A percentile compares a stretch with the other conserved stretches of the same genome.
These are phyloP conservation scores for Boletus rubescentipes DNA, from an alignment of 768 basidiomycete genomes.

Conservation along the genomic window DNA sequence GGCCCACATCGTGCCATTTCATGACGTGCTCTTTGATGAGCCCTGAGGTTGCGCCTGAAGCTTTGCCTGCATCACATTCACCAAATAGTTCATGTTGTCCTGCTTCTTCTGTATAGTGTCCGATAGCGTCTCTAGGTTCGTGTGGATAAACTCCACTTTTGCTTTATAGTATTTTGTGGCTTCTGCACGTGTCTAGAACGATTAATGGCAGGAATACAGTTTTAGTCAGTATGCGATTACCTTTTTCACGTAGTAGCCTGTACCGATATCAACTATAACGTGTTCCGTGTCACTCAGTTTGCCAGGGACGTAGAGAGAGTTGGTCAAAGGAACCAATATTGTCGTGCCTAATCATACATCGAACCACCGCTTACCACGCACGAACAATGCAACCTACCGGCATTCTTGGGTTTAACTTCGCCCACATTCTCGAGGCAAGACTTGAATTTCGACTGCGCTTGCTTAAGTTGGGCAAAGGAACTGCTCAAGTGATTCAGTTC, in stretches of 20 bases:
- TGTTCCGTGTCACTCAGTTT: constrained; percentile 79
- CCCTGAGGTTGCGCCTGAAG: constrained; percentile 32
- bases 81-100: constrained; percentile 78
- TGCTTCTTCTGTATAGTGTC: constrained; percentile 89
- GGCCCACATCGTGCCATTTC: not conserved
- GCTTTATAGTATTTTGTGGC: constrained; percentile 77
- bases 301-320: constrained; percentile 94
- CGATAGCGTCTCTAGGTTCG: constrained; percentile 84
- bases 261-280: constrained; percentile 94
- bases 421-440: constrained; percentile 78
- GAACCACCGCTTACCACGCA: not conserved
- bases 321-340: constrained; percentile 89
- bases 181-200: constrained; percentile 70
- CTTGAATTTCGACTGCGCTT: constrained; percentile 91
- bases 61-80: constrained; percentile 71
- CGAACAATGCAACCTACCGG: constrained; percentile 37
- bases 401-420: constrained; percentile 71
- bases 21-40: constrained; percentile 19
- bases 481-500: constrained; percentile 90
- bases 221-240: constrained; percentile 38
- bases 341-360: constrained; percentile 61
- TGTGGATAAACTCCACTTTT: constrained; percentile 80
- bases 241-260: constrained; percentile 96
- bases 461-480: constrained; percentile 90
- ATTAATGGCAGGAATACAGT: constrained; percentile 1